Percentiles rank a stretch among this genome's conserved stretches.
phyloP scores from a whole-genome alignment of 139 green algal genomes.

The Chlorella sp. region DNA sequence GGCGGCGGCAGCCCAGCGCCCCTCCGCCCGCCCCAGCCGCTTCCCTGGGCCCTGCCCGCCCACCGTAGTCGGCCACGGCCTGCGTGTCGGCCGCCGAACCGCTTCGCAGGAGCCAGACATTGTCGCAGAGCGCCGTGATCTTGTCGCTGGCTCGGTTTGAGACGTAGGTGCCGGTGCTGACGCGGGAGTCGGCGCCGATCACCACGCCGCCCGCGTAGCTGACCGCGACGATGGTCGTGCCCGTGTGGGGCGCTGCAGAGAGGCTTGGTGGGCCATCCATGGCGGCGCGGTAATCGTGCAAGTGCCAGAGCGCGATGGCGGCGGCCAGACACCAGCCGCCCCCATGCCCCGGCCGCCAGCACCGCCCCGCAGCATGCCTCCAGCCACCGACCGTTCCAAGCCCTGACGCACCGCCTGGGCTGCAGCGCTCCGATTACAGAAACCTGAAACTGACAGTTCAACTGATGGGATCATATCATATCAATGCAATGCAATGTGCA shows the following conservation, averaged over 20 bases:
- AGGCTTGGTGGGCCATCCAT: background rate
- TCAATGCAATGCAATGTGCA: no score
- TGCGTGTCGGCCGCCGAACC: slow-evolving; percentile 93
- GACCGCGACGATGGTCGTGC: slow-evolving; percentile 93
- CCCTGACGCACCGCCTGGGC: no score
- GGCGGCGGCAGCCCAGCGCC: background rate
- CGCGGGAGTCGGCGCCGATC: slow-evolving; percentile 88
- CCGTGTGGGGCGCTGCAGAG: slow-evolving; percentile 46
- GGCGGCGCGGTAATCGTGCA: background rate
- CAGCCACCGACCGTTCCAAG: no score
- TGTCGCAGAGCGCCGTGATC: slow-evolving; percentile 88
- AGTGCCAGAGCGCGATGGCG: background rate
- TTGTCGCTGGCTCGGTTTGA: slow-evolving; percentile 96
- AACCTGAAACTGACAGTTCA: no score
- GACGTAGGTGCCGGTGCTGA: slow-evolving; percentile 94
- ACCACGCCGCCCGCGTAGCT: slow-evolving; percentile 91
- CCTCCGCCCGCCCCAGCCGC: background rate
- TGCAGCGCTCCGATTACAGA: no score
- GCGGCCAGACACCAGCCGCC: no score
- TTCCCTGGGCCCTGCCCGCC: background rate
- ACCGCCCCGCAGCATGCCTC: no score
- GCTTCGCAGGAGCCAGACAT: slow-evolving; percentile 83
- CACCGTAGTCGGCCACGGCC: slow-evolving; percentile 89
- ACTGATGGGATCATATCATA: no score
- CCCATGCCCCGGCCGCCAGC: no score